phyloP scores from a whole-genome alignment of 2,329 filamentous ascomycete genomes.

The Periconia macrospinosa region DNA sequence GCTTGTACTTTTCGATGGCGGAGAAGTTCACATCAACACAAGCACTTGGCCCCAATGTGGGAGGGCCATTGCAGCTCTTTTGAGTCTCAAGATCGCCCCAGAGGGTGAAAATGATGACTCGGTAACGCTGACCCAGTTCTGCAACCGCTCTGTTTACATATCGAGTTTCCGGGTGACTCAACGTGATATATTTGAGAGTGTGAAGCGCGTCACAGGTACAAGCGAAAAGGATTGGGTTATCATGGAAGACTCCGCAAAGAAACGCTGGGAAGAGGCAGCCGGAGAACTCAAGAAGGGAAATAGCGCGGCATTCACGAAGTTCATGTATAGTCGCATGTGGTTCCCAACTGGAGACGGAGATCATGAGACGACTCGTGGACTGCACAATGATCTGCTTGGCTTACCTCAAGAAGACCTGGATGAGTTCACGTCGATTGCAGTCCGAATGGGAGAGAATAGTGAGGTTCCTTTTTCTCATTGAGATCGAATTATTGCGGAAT shows the following conservation, averaged over 20 bases:
- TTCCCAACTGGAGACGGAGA: slow-evolving; percentile 11
- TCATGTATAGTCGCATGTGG: slow-evolving; percentile 15
- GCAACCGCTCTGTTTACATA: slow-evolving; percentile 56
- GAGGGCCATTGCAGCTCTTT: slow-evolving; percentile 52
- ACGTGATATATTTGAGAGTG: slow-evolving; percentile 63
- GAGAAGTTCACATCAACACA: slow-evolving; percentile 57
- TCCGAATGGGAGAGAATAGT: too few relatives aligned
- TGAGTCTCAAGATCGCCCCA: slow-evolving; percentile 36
- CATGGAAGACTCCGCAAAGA: slow-evolving; percentile 42
- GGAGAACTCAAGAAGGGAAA: slow-evolving; percentile 8
- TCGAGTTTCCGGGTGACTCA: slow-evolving; percentile 63
- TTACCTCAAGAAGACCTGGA: slow-evolving; percentile 63
- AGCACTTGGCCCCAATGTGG: slow-evolving; percentile 61
- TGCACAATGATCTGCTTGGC: slow-evolving; percentile 58
- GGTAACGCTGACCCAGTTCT: slow-evolving; percentile 45
- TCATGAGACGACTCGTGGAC: slow-evolving; percentile 10
- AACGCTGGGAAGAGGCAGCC: slow-evolving; percentile 14
- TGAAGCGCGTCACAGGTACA: slow-evolving; percentile 59
- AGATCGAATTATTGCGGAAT: too few relatives aligned
- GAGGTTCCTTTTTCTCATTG: too few relatives aligned
- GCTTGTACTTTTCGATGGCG: slow-evolving; percentile 51
- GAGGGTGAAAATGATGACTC: slow-evolving; percentile 3
- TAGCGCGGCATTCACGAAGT: slow-evolving; percentile 9
- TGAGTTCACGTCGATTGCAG: slow-evolving; percentile 48
- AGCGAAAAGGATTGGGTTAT: slow-evolving; percentile 63